Base-by-base conservation (phyloP, 352 stramenopile species). In the Globisporangium megalacanthum region DNA sequence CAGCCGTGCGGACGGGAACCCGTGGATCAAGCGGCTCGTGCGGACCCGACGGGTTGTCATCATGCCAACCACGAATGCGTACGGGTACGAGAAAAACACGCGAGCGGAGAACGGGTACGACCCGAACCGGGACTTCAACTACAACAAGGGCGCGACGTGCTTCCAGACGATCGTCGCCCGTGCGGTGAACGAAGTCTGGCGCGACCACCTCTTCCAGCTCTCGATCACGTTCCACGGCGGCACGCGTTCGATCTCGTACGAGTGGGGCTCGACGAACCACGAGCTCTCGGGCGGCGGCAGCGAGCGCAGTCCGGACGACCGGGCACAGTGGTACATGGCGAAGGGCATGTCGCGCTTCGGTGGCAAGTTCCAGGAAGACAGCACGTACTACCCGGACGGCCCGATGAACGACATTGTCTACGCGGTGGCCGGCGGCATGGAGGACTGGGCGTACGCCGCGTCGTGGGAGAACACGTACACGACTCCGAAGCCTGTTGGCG, bases 111-210 rank as follows among this genome's bases (percentile, higher is more conserved):
- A 82, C 6, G 48, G 52, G 0, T 68, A 99, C 20, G 97, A 99
- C 71, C 96, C 97, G 29, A 99, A 99, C 70, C 87, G 97, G 36
- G 97, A 99, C 69, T 99, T 99, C 78, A 96, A 97, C 52, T 98
- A 98, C 69, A 94, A 98, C 82, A 77, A 89, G 22, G 58, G 1
- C 45, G 62, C 3, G 65, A 91, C 75, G 3, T 99, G 97, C 70
- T 98, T 99, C 94, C 66, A 90, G 60, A 96, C 96, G 11, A 97
- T 98, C 68, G 96, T 95, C n/a, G 96, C 90, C 55, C 88, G 97
- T 44, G 94, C 90, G 4, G 79, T 99, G 20, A 99, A 99, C 69
- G 96, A 99, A 71, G 70, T 99, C 33, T 99, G 91, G 77, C 84
- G 94, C 39, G 87, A 98, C 31, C 94, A 99, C 70, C 70, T 99